A percentile compares a stretch with the other conserved stretches of the same genome.
Evolutionary conservation across 116 monocot genomes (phyloP).

Genomic region (Dioscorea cayenensis): DNA sequence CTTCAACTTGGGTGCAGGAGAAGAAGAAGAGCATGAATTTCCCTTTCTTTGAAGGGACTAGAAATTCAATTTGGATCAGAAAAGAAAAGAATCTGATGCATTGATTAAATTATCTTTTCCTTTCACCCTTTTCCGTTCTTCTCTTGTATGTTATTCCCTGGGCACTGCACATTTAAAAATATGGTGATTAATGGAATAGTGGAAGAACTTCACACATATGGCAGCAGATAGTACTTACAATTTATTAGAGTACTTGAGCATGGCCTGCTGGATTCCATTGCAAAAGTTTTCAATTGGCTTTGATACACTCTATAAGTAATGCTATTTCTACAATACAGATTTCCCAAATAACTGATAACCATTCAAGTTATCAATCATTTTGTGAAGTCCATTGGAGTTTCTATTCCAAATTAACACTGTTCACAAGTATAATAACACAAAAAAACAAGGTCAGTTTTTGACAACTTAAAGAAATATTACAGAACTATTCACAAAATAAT

Average conservation of each 20-base stretch:
- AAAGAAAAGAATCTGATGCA: not conserved
- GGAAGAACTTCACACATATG: not conserved
- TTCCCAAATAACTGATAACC: too few species aligned
- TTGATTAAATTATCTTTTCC: too few species aligned
- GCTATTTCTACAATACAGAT: too few species aligned
- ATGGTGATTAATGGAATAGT: not conserved
- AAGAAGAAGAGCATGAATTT: not conserved
- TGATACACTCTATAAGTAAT: too few species aligned
- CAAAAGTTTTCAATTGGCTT: constrained; percentile 67
- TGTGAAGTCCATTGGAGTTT: constrained; percentile 77
- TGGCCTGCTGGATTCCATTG: constrained; percentile 87
- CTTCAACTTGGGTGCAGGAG: not conserved
- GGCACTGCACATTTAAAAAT: constrained; percentile 44
- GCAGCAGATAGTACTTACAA: constrained; percentile 42
- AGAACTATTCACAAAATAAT: not conserved
- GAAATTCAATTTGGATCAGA: not conserved
- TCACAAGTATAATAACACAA: not conserved
- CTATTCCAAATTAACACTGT: constrained; percentile 90
- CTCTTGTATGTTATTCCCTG: not conserved
- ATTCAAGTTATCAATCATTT: too few species aligned
- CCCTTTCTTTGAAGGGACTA: not conserved
- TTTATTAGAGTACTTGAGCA: constrained; percentile 98
- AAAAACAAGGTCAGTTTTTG: not conserved
- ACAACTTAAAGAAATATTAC: not conserved
- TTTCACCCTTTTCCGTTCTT: too few species aligned